These are phyloP conservation scores for Cinnamomum micranthum DNA, from an alignment of 164 flowering plant species.

Conservation along the genomic window DNA sequence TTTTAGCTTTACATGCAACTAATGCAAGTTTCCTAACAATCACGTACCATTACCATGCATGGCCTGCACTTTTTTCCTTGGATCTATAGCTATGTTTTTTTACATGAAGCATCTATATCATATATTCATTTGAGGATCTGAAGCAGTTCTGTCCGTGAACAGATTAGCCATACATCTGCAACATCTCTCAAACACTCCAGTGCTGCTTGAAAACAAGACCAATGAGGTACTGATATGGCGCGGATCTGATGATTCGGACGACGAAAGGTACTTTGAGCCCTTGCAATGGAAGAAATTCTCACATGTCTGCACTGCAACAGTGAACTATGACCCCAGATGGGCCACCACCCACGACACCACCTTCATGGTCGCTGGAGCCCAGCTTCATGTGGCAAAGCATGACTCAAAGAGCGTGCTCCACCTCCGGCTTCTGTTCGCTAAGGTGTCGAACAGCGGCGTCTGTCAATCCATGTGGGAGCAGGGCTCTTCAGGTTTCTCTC, in stretches of 20 bases:
- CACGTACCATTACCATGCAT: too few relatives aligned
- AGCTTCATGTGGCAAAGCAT: slow-evolving; percentile 52
- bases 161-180: slow-evolving; percentile 81
- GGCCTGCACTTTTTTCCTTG: too few relatives aligned
- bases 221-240: slow-evolving; percentile 28
- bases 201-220: slow-evolving; percentile 37
- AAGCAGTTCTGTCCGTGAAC: slow-evolving; percentile 3
- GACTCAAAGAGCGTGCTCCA: slow-evolving; percentile 57
- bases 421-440: slow-evolving; percentile 55
- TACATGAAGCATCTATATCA: too few relatives aligned
- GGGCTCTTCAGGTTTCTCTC: slow-evolving; percentile 35
- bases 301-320: slow-evolving; percentile 59
- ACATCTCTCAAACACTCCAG: slow-evolving; percentile 52
- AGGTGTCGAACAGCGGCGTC: slow-evolving; percentile 27
- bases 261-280: slow-evolving; percentile 35
- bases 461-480: slow-evolving; percentile 47
- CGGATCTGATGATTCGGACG: slow-evolving; percentile 32
- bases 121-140: neutral
- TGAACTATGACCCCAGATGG: slow-evolving; percentile 48
- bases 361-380: slow-evolving; percentile 76
- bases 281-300: slow-evolving; percentile 53
- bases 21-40: too few relatives aligned
- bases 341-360: slow-evolving; percentile 19
- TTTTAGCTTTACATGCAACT: too few relatives aligned
- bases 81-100: too few relatives aligned